Conservation (phyloP, 1,139 yeast genomes). For the Yueomyces sp. region DNA sequence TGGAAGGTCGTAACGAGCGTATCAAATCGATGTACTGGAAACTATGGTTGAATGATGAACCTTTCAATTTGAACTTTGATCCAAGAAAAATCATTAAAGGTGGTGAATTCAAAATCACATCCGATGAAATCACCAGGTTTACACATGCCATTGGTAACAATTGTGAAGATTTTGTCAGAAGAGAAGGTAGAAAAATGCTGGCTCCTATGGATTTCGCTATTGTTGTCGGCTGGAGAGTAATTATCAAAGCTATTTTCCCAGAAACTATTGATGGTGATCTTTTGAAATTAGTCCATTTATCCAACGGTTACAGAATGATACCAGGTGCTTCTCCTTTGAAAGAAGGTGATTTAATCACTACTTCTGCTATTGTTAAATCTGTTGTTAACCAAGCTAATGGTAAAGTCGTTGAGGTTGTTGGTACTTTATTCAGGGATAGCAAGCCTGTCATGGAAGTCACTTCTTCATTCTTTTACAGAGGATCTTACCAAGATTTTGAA, state of each 20-base stretch:
- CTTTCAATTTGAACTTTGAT: constrained; percentile 50
- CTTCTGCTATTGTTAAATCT: constrained; percentile 76
- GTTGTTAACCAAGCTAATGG: constrained; percentile 88
- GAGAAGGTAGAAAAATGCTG: constrained; percentile 70
- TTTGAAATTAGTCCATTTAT: constrained; percentile 83
- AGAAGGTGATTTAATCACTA: constrained; percentile 75
- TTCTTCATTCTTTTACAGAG: constrained; percentile 94
- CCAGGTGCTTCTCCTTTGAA: constrained; percentile 86
- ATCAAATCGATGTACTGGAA: constrained; percentile 96
- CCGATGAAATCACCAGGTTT: constrained; percentile 76
- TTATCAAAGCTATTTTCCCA: constrained; percentile 95
- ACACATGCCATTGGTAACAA: constrained; percentile 96
- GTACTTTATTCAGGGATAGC: constrained; percentile 68
- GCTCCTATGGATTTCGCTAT: constrained; percentile 99
- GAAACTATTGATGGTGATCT: constrained; percentile 92
- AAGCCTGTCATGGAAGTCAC: constrained; percentile 86
- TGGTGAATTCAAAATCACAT: constrained; percentile 56
- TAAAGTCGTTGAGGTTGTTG: constrained; percentile 90
- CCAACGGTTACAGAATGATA: constrained; percentile 87
- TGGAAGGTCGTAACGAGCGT: constrained; percentile 83
- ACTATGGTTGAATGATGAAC: constrained; percentile 75
- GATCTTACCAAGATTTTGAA: constrained; percentile 72
- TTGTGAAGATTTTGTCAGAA: constrained; percentile 87
- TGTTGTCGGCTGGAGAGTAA: constrained; percentile 97
- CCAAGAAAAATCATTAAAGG: constrained; percentile 54